phyloP scores from a whole-genome alignment of 192 early-diverging fungal genomes.

The Gorgonomyces haynaldii region DNA sequence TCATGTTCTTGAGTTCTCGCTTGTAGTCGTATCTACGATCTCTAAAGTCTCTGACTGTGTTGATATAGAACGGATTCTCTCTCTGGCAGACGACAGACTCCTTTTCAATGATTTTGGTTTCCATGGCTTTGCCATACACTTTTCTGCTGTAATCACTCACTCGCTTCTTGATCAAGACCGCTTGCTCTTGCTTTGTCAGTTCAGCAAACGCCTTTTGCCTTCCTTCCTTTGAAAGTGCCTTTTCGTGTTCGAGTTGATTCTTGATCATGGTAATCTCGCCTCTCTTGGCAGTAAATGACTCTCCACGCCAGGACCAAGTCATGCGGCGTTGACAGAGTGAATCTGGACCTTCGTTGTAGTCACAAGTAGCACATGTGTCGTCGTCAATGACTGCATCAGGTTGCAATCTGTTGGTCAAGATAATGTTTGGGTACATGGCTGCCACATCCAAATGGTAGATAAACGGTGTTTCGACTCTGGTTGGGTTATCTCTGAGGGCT shows the following conservation, averaged over 20 bases:
- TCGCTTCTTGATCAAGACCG: conserved; percentile 61
- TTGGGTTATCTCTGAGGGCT: conserved; percentile 70
- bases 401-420: conserved; percentile 93
- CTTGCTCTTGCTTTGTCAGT: conserved; percentile 55
- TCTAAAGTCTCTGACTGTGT: conserved; percentile 91
- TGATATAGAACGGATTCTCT: conserved; percentile 96
- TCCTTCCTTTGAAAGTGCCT: conserved; percentile 53
- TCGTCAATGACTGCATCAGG: conserved; percentile 92
- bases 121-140: conserved; percentile 73
- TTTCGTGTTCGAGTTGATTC: conserved; percentile 70
- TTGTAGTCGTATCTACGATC: conserved; percentile 99
- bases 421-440: conserved; percentile 99
- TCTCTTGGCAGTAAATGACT: conserved; percentile 81
- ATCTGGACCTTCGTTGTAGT: conserved; percentile 75
- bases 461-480: conserved; percentile 63
- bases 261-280: conserved; percentile 87
- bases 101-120: conserved; percentile 69
- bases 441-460: conserved; percentile 99
- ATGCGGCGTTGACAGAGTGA: conserved; percentile 85
- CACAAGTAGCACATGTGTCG: conserved; percentile 78
- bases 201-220: conserved; percentile 52
- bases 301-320: conserved; percentile 97
- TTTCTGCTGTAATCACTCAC: conserved; percentile 77
- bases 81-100: conserved; percentile 92
- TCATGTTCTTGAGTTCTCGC: conserved; percentile 81